A percentile compares a stretch with the other conserved stretches of the same genome.
Evolutionary conservation across 768 basidiomycete genomes (phyloP).

Genomic region (Tricholoma terreum): DNA sequence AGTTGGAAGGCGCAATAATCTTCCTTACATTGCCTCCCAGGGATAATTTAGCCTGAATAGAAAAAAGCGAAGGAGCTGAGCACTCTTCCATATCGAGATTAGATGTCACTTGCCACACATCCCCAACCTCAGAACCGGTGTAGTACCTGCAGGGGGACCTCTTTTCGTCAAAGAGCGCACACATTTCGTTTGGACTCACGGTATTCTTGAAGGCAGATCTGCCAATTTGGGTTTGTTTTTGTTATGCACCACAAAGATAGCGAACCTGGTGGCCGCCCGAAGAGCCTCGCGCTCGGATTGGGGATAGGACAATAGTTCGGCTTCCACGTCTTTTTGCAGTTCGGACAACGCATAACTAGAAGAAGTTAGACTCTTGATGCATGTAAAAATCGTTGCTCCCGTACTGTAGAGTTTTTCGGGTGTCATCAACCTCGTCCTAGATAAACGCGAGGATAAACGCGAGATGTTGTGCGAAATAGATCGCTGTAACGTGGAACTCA

Average conservation of each 20-base stretch:
- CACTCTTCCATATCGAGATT: background rate
- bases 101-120: constrained; percentile 60
- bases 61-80: constrained; percentile 1
- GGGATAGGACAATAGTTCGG: constrained; percentile 58
- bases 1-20: constrained; percentile 18
- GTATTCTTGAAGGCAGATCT: constrained; percentile 60
- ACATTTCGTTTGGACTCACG: constrained; percentile 39
- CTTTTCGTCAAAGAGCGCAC: background rate
- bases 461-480: background rate
- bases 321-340: constrained; percentile 84
- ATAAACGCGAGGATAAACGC: constrained; percentile 2
- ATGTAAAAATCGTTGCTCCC: constrained; percentile 20
- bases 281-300: constrained; percentile 72
- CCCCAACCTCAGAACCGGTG: constrained; percentile 69
- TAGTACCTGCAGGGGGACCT: constrained; percentile 55
- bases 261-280: constrained; percentile 72
- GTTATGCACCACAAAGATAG: constrained; percentile 92
- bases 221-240: constrained; percentile 87
- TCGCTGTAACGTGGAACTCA: constrained; percentile 33
- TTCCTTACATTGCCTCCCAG: constrained; percentile 77
- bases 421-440: constrained; percentile 87
- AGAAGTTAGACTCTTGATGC: background rate
- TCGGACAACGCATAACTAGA: constrained; percentile 85
- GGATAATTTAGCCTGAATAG: constrained; percentile 73
- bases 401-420: constrained; percentile 84